A percentile compares a stretch with the other conserved stretches of the same genome.
Conservation (phyloP, 2,329 filamentous ascomycete genomes). For the Rutstroemia sp. region DNA sequence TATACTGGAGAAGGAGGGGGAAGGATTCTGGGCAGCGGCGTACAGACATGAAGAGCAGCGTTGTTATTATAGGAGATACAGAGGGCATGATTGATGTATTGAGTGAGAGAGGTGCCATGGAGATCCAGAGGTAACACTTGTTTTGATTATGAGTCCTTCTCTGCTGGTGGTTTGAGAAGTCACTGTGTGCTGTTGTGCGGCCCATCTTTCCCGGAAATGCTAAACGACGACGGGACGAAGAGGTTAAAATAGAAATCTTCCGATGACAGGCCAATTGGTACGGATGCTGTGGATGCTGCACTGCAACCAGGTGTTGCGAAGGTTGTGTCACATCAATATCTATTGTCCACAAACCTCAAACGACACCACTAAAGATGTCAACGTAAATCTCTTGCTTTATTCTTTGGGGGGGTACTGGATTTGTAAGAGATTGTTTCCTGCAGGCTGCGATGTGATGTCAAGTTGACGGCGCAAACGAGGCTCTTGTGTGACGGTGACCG, state of each 20-base stretch:
- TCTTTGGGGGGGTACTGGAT: conserved; percentile 4
- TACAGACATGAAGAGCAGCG: background rate
- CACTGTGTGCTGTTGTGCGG: conserved; percentile 6
- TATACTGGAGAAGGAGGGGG: background rate
- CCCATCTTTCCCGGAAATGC: conserved; percentile 1
- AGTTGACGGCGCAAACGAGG: background rate
- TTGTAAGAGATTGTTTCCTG: conserved; percentile 7
- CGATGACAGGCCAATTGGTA: conserved; percentile 2
- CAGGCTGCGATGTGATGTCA: background rate
- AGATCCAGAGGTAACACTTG: background rate
- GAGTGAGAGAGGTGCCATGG: background rate
- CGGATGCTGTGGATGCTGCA: background rate
- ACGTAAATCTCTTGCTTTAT: background rate
- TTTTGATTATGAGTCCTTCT: conserved; percentile 6
- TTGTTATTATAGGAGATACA: conserved; percentile 3
- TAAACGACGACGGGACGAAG: conserved; percentile 2
- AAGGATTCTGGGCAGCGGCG: background rate
- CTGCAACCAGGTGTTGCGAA: background rate
- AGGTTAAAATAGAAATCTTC: background rate
- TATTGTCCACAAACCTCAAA: conserved; percentile 6
- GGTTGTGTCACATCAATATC: background rate
- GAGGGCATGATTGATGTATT: background rate
- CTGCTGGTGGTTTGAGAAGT: conserved; percentile 4
- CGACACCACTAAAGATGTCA: background rate
- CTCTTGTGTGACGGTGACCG: conserved; percentile 3